Conservation (phyloP, 257 asterid species). For the Penstemon barbatus region DNA sequence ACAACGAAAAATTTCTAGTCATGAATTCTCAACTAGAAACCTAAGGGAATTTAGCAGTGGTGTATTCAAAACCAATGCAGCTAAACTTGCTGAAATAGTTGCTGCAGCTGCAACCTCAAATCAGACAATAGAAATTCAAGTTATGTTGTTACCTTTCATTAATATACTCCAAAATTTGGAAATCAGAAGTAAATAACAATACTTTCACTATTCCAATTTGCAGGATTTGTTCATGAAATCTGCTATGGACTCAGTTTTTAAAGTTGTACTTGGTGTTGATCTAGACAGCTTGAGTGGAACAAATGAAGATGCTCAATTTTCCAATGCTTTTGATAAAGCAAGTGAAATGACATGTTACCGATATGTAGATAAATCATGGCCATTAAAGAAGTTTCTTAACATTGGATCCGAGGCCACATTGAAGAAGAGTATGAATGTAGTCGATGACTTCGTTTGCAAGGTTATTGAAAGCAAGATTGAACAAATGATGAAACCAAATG, state of each 20-base stretch:
- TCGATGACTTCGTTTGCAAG: constrained; percentile 52
- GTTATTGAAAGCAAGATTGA: constrained; percentile 52
- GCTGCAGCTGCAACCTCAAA: constrained; percentile 39
- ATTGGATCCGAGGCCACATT: constrained; percentile 62
- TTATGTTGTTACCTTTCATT: constrained; percentile 8
- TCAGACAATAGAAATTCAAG: constrained; percentile 51
- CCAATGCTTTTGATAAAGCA: constrained; percentile 62
- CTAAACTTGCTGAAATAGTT: constrained; percentile 45
- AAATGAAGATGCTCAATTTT: constrained; percentile 45
- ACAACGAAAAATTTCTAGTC: constrained; percentile 65
- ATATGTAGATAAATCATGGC: constrained; percentile 59
- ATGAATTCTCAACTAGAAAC: constrained; percentile 61
- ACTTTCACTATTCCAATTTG: neutral
- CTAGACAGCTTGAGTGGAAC: constrained; percentile 54
- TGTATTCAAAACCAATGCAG: constrained; percentile 52
- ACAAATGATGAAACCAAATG: constrained; percentile 31
- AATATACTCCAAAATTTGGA: neutral
- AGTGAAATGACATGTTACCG: constrained; percentile 50
- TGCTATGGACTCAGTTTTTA: constrained; percentile 64
- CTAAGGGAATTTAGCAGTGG: constrained; percentile 64
- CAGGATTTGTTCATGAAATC: constrained; percentile 74
- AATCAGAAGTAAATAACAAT: too few species aligned
- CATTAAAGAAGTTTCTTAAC: constrained; percentile 52
- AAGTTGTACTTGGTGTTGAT: constrained; percentile 66
- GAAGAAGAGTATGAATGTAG: constrained; percentile 48